Evolutionary conservation across 345 rosid genomes (phyloP), one percentile per base, ranked within the genome.

Genomic region (Camelina hispida): DNA sequence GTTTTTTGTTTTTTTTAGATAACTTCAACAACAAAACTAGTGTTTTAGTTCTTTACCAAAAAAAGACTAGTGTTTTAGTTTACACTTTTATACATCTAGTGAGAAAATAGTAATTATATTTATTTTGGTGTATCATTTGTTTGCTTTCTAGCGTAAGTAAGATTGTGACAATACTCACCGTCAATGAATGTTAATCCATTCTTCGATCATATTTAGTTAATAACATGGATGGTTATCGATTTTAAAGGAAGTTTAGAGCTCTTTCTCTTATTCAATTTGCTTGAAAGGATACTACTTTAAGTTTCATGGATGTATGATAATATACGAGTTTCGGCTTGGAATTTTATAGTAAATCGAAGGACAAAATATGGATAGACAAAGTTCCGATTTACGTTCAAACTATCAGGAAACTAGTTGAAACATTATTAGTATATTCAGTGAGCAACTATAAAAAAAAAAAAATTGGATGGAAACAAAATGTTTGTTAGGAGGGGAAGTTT

Each of bases 401-500:
- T 47, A 65, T 30, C 23, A 40, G 11, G 11, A 60, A 60, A 18
- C 10, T 42, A 62, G 20, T 28, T 5, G 2, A 59, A 57, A 32
- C 7, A 34, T 34, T 32, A 15, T n/a, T 4, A 57, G 34, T 9
- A 16, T 34, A 40, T 40, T 34, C 32, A 17, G 3, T 37, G 3
- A 38, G 11, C 68, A 23, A 42, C 54, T 5, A 42, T 15, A 4
- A 28, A 28, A 25, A 4, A 28, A 28, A 25, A 23, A 25, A 28
- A 28, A 3, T 28, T 28, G 30, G 5, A 71, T 69, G 66, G 32
- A 64, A 55, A 77, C 50, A 61, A 35, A 44, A 40, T 34, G 74
- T 70, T 77, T 60, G 86, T 78, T 78, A 77, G 62, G 63, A 23
- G 74, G 62, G 20, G 16, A 47, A 65, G 66, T 74, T 63, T 81